phyloP scores from a whole-genome alignment of 2,329 filamentous ascomycete genomes.

The Diaporthe ampelina region DNA sequence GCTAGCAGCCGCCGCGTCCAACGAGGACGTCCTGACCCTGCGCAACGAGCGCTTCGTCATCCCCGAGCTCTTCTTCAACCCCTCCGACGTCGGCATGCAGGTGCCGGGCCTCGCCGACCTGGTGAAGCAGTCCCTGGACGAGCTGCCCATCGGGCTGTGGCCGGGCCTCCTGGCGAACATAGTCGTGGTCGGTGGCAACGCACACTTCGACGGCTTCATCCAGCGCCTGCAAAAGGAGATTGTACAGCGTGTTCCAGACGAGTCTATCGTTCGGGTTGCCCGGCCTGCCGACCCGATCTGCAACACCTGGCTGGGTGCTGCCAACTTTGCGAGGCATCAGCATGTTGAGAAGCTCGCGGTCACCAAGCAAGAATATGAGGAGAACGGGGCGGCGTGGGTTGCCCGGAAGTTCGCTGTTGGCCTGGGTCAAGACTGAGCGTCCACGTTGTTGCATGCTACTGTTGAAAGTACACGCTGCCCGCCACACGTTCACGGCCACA shows the following conservation, averaged over 20 bases:
- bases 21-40: slow-evolving; percentile 87
- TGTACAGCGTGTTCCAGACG: slow-evolving; percentile 78
- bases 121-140: slow-evolving; percentile 82
- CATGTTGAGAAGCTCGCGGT: slow-evolving; percentile 78
- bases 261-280: slow-evolving; percentile 82
- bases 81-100: slow-evolving; percentile 85
- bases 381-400: slow-evolving; percentile 83
- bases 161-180: slow-evolving; percentile 89
- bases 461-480: background rate
- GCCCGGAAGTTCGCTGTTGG: slow-evolving; percentile 75
- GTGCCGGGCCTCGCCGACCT: slow-evolving; percentile 87
- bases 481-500: background rate
- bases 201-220: slow-evolving; percentile 84
- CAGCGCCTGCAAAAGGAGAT: slow-evolving; percentile 84
- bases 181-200: slow-evolving; percentile 89
- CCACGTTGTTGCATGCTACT: background rate
- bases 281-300: slow-evolving; percentile 80
- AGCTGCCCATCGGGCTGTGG: slow-evolving; percentile 85
- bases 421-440: slow-evolving; percentile 45
- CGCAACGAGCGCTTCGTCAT: slow-evolving; percentile 93
- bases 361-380: slow-evolving; percentile 92
- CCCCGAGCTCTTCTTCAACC: slow-evolving; percentile 90
- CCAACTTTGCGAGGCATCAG: slow-evolving; percentile 78
- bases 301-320: slow-evolving; percentile 89
- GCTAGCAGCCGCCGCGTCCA: slow-evolving; percentile 59